Evolutionary conservation across 139 green algal species (phyloP).

Genomic region (Zygnema cylindricum): DNA sequence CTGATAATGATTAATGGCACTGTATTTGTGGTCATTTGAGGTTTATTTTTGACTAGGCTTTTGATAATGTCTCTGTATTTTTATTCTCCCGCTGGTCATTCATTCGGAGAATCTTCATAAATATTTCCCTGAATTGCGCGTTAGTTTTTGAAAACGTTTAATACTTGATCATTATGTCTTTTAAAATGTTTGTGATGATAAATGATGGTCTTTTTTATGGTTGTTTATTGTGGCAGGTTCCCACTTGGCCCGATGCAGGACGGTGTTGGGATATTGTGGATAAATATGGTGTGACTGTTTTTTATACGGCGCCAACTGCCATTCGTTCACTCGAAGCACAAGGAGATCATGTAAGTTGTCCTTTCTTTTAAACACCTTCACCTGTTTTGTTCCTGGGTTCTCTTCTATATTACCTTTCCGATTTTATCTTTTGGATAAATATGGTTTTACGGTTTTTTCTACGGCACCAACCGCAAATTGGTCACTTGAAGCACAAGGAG

Average conservation of each 20-base stretch:
- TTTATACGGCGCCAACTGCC: conserved; percentile 97
- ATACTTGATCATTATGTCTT: too few relatives aligned
- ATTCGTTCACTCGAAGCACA: conserved; percentile 85
- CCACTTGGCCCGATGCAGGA: conserved; percentile 74
- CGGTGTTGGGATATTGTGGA: conserved; percentile 84
- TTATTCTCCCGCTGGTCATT: too few relatives aligned
- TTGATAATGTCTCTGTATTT: too few relatives aligned
- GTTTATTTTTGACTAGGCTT: too few relatives aligned
- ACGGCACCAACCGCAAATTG: conserved; percentile 95
- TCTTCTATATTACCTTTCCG: neutral
- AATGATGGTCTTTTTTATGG: too few relatives aligned
- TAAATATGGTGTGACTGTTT: conserved; percentile 83
- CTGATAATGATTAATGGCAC: too few relatives aligned
- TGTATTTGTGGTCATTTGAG: too few relatives aligned
- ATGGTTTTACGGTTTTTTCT: conserved; percentile 92
- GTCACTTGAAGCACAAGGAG: conserved; percentile 80
- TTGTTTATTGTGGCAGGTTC: too few relatives aligned
- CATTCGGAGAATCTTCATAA: too few relatives aligned
- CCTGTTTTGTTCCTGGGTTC: neutral
- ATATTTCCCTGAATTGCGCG: too few relatives aligned
- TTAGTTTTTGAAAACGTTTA: too few relatives aligned
- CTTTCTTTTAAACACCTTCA: neutral
- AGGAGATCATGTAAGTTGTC: conserved; percentile 70
- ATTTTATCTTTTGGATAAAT: conserved; percentile 66
- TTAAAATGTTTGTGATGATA: too few relatives aligned